These are phyloP conservation scores for Trypanosoma cruzi DNA, from an alignment of 208 protist genomes.

Conservation along the genomic window DNA sequence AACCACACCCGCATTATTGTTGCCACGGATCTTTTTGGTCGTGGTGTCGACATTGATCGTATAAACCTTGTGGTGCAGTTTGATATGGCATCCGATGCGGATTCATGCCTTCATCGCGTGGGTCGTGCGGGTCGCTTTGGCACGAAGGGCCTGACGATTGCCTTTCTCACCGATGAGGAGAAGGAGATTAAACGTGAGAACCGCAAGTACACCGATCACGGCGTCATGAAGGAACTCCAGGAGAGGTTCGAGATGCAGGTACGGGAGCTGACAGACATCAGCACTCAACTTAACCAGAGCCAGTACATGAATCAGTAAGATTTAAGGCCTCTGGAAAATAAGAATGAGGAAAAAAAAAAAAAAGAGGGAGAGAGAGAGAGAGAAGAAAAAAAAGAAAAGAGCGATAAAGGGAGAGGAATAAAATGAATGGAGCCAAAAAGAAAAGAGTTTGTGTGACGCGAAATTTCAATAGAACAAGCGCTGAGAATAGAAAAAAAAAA, in stretches of 20 bases:
- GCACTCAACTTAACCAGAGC: slow-evolving; percentile 86
- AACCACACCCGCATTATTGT: slow-evolving; percentile 99
- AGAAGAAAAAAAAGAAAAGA: slow-evolving; percentile 11
- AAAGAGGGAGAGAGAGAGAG: not conserved
- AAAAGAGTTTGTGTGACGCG: not conserved
- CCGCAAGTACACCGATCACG: slow-evolving; percentile 86
- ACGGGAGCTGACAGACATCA: slow-evolving; percentile 94
- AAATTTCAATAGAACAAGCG: not conserved
- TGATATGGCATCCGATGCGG: slow-evolving; percentile 98
- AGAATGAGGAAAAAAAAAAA: slow-evolving; percentile 11
- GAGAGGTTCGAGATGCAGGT: slow-evolving; percentile 98
- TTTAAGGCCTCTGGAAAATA: not conserved
- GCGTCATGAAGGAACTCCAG: slow-evolving; percentile 97
- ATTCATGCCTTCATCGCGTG: slow-evolving; percentile 99
- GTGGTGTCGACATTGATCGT: slow-evolving; percentile 99
- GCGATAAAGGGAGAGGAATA: slow-evolving; percentile 6
- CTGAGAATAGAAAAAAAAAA: slow-evolving; percentile 3
- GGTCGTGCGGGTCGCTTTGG: slow-evolving; percentile 98
- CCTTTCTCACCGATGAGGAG: slow-evolving; percentile 97
- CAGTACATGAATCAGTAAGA: slow-evolving; percentile 93
- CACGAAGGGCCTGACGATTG: slow-evolving; percentile 99
- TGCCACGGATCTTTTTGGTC: slow-evolving; percentile 99
- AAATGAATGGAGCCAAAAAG: too few species aligned
- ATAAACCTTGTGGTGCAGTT: slow-evolving; percentile 99
- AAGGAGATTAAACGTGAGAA: slow-evolving; percentile 89